Evolutionary conservation across 140 eudicot genomes (phyloP).

Genomic region (Cichorium intybus): DNA sequence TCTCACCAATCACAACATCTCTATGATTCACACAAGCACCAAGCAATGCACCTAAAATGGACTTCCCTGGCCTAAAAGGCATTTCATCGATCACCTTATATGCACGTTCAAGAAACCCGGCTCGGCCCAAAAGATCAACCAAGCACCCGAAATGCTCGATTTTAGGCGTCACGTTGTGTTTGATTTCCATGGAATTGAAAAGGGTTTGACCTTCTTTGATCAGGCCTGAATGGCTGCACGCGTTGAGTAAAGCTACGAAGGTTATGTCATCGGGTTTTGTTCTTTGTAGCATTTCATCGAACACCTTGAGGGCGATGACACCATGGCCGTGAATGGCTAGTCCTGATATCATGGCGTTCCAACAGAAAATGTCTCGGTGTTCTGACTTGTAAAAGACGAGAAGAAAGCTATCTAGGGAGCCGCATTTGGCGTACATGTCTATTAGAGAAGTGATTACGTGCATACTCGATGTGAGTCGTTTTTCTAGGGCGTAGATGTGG

Average conservation of each 20-base stretch:
- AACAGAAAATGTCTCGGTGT: constrained; percentile 34
- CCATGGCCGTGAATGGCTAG: constrained; percentile 51
- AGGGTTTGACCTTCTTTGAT: constrained; percentile 35
- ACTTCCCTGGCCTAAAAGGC: constrained; percentile 50
- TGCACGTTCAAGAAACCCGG: constrained; percentile 45
- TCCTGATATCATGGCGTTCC: constrained; percentile 50
- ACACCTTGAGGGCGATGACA: constrained; percentile 34
- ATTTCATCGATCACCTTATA: constrained; percentile 28
- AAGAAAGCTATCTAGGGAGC: constrained; percentile 32
- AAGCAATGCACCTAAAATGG: constrained; percentile 53
- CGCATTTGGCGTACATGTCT: constrained; percentile 60
- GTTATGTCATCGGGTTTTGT: constrained; percentile 47
- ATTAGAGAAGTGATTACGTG: constrained; percentile 41
- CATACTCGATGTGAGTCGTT: constrained; percentile 18
- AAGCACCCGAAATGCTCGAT: constrained; percentile 51
- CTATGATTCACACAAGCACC: constrained; percentile 51
- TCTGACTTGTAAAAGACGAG: constrained; percentile 44
- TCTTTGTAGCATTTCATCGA: constrained; percentile 29
- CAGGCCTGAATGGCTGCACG: constrained; percentile 54
- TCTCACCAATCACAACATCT: constrained; percentile 42
- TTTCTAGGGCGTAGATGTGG: constrained; percentile 28
- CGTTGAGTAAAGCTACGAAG: constrained; percentile 44
- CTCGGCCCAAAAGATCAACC: constrained; percentile 56
- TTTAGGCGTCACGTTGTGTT: constrained; percentile 25
- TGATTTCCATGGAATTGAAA: constrained; percentile 34